Evolutionary conservation across 2,329 filamentous ascomycete genomes (phyloP).

Genomic region (Fusarium sambucinum): DNA sequence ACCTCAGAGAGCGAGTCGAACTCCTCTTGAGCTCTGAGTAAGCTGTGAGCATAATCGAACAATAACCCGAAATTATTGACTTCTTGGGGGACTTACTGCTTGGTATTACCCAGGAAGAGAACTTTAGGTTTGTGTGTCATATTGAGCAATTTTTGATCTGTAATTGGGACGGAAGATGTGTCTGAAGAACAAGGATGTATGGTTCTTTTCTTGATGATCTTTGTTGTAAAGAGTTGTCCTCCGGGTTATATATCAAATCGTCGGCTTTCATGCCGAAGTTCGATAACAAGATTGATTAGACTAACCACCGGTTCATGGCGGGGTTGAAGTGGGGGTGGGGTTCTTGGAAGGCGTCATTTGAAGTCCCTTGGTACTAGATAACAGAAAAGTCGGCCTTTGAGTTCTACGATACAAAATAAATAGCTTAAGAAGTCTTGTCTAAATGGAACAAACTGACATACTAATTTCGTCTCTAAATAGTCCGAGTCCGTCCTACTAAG

Average conservation of each 20-base stretch:
- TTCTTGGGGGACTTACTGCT: constrained; percentile 51
- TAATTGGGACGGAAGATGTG: background rate
- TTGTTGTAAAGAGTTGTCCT: background rate
- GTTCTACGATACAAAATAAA: background rate
- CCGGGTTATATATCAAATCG: background rate
- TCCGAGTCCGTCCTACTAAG: too few species aligned
- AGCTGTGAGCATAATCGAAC: background rate
- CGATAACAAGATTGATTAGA: background rate
- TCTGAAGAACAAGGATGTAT: background rate
- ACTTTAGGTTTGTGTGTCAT: constrained; percentile 53
- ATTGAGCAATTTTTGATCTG: background rate
- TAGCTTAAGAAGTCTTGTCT: background rate
- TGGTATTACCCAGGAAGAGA: constrained; percentile 56
- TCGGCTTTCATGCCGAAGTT: constrained; percentile 28
- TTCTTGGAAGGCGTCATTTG: constrained; percentile 20
- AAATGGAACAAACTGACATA: background rate
- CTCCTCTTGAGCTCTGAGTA: constrained; percentile 52
- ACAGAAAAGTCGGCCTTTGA: background rate
- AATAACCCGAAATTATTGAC: background rate
- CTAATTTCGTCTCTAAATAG: too few species aligned
- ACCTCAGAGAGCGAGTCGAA: constrained; percentile 72
- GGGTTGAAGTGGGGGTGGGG: constrained; percentile 35
- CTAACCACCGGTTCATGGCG: constrained; percentile 8
- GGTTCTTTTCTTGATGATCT: background rate
- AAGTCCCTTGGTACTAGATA: background rate